Evolutionary conservation across 2,329 filamentous ascomycete genomes (phyloP), one percentile per base, ranked within the genome.

Genomic region (Aspergillus tamarii): DNA sequence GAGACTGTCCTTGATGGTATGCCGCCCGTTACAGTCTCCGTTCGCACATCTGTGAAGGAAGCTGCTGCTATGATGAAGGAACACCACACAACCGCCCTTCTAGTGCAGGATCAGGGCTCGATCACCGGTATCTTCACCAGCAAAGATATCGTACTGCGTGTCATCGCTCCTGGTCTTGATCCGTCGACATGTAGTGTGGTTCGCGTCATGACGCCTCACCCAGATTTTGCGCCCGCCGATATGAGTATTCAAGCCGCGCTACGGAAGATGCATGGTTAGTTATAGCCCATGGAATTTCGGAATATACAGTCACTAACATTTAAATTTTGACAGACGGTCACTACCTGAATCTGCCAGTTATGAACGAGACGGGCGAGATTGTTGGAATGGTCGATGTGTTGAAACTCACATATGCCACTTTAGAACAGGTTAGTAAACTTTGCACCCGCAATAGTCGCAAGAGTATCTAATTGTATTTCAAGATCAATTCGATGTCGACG

Each of bases 111-210:
- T 77, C 93, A 97, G 79, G 94, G 94, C 60, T 92, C 93, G 50
- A 98, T 99, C 76, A 99, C 95, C 60, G 95, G 95, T 81, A 99
- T 99, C 76, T 99, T 99, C 78, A 99, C 95, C 64, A 98, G 95
- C 84, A 99, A 99, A 83, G 95, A 99, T 81, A 94, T 99, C 57
- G 95, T 99, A 64, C 86, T 99, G 63, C 93, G 95, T 79, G 95
- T 99, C 65, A 99, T 99, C 81, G 95, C 95, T 60, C 95, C 95
- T 57, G 95, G 95, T 21, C 86, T 99, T 64, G 95, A 99, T 78
- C 95, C 95, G 53, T 86, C 89, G 64, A 98, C 91, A 74, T 99
- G 95, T 86, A 98, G 94, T 77, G 95, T 99, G 66, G 94, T 99
- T 69, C 90, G 95, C 72, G 95, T 99, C 70, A 99, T 99, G 95